Conservation (phyloP, 1,139 yeast genomes). For the Hemisphaericaspora subhashii region DNA sequence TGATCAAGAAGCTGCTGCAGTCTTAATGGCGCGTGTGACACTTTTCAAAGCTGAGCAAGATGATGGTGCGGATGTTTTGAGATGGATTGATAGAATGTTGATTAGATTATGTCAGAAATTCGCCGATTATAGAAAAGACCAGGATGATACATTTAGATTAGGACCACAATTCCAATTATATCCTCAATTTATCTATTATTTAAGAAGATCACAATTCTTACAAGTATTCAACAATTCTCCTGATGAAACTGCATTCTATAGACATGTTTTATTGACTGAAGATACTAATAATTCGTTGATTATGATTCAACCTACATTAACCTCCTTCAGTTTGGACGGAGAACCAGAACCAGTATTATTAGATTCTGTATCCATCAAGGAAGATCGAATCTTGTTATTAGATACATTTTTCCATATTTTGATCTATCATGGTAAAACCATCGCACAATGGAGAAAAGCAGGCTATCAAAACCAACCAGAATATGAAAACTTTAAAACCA, state of each 20-base stretch:
- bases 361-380: slow-evolving; percentile 89
- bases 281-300: slow-evolving; percentile 91
- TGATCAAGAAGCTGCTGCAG: slow-evolving; percentile 99
- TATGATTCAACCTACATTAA: slow-evolving; percentile 95
- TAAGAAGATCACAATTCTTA: slow-evolving; percentile 94
- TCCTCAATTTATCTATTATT: slow-evolving; percentile 94
- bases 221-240: slow-evolving; percentile 98
- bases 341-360: slow-evolving; percentile 93
- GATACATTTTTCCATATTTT: slow-evolving; percentile 97
- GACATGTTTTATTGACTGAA: slow-evolving; percentile 88
- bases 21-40: slow-evolving; percentile 89
- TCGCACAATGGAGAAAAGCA: slow-evolving; percentile 95
- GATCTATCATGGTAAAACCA: slow-evolving; percentile 91
- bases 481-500: slow-evolving; percentile 80
- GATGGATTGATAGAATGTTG: slow-evolving; percentile 54
- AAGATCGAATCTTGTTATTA: slow-evolving; percentile 80
- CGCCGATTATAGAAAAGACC: slow-evolving; percentile 52
- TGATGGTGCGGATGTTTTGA: slow-evolving; percentile 52
- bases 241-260: slow-evolving; percentile 96
- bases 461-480: slow-evolving; percentile 92
- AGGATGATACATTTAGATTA: slow-evolving; percentile 47
- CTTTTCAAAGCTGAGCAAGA: slow-evolving; percentile 83
- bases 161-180: slow-evolving; percentile 54
- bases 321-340: slow-evolving; percentile 74
- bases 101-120: slow-evolving; percentile 52